Evolutionary conservation across 1,284 basidiomycete genomes (phyloP).

Genomic region (Mycena citricolor): DNA sequence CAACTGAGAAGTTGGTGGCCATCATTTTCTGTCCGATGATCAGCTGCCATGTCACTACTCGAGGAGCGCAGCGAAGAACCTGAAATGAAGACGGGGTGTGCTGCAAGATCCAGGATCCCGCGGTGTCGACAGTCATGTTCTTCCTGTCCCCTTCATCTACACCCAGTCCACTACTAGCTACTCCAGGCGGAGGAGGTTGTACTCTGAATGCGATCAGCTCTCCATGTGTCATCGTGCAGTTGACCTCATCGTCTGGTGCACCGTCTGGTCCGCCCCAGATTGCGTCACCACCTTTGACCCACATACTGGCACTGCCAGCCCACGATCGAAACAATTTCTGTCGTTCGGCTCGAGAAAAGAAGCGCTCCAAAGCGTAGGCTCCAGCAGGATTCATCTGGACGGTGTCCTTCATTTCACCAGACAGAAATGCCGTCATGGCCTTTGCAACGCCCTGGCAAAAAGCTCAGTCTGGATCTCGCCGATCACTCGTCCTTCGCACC

Average conservation of each 20-base stretch:
- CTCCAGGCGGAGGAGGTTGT: slow-evolving; percentile 19
- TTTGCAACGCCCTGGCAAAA: slow-evolving; percentile 60
- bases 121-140: slow-evolving; percentile 83
- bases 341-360: slow-evolving; percentile 90
- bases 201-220: slow-evolving; percentile 81
- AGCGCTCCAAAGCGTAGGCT: slow-evolving; percentile 78
- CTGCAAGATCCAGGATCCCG: slow-evolving; percentile 79
- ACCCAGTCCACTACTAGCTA: slow-evolving; percentile 9
- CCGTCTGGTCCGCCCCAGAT: slow-evolving; percentile 83
- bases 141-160: slow-evolving; percentile 27
- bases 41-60: background rate
- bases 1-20: slow-evolving; percentile 87
- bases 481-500: slow-evolving; percentile 49
- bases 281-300: slow-evolving; percentile 82
- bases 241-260: slow-evolving; percentile 78
- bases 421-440: slow-evolving; percentile 94
- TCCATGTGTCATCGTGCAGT: slow-evolving; percentile 72
- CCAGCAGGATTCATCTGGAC: slow-evolving; percentile 90
- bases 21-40: slow-evolving; percentile 75
- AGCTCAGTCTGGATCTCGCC: no score
- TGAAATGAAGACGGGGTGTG: slow-evolving; percentile 86
- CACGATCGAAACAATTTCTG: slow-evolving; percentile 92
- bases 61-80: slow-evolving; percentile 38
- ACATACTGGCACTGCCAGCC: slow-evolving; percentile 93
- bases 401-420: slow-evolving; percentile 86